A percentile compares a stretch with the other conserved stretches of the same genome.
Evolutionary conservation across 2,329 filamentous ascomycete species (phyloP).

Genomic region (Elsinoe necatrix): DNA sequence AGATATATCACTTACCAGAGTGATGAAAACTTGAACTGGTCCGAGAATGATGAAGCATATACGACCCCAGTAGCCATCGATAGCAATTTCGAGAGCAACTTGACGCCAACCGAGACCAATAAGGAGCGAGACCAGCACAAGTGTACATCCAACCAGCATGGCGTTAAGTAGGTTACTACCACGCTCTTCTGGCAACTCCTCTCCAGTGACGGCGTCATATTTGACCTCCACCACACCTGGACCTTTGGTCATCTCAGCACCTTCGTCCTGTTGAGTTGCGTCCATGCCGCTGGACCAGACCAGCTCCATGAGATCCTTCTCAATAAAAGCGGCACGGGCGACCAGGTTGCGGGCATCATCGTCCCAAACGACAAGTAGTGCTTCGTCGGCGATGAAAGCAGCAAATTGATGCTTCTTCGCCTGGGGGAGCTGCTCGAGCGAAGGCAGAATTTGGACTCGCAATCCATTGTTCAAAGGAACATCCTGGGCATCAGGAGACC

Average conservation of each 20-base stretch:
- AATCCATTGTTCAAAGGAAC: constrained; percentile 69
- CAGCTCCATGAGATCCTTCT: constrained; percentile 67
- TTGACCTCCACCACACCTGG: constrained; percentile 44
- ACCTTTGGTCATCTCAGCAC: constrained; percentile 38
- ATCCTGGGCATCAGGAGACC: constrained; percentile 63
- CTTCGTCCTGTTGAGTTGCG: constrained; percentile 49
- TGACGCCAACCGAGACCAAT: constrained; percentile 62
- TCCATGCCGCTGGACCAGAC: constrained; percentile 57
- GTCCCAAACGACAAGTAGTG: constrained; percentile 71
- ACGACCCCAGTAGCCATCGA: constrained; percentile 55
- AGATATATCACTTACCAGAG: constrained; percentile 41
- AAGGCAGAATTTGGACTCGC: constrained; percentile 66
- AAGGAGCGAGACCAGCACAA: constrained; percentile 56
- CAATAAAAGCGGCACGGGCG: constrained; percentile 60
- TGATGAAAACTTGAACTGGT: constrained; percentile 71
- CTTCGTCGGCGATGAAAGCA: constrained; percentile 65
- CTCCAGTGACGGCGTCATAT: constrained; percentile 64
- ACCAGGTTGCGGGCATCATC: constrained; percentile 66
- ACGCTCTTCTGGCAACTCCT: constrained; percentile 55
- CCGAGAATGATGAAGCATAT: constrained; percentile 57
- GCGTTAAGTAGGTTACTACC: constrained; percentile 63
- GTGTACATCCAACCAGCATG: constrained; percentile 56
- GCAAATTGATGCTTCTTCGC: constrained; percentile 74
- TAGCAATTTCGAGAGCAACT: constrained; percentile 58
- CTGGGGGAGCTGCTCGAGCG: constrained; percentile 58